A percentile compares a stretch with the other conserved stretches of the same genome.
Conservation (phyloP, 345 rosid genomes). For the Camelina sativa region DNA sequence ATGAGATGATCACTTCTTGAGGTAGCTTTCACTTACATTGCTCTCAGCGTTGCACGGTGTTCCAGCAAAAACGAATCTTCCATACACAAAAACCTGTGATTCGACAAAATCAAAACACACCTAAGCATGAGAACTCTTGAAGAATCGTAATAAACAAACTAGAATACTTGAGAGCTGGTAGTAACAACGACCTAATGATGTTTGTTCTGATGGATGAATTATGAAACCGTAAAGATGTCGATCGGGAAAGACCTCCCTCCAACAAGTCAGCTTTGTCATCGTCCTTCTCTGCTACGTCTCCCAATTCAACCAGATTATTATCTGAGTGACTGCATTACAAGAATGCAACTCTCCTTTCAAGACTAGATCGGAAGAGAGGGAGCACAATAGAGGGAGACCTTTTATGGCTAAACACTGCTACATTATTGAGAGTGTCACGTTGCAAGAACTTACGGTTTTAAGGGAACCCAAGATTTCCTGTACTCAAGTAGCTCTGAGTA, state of each 20-base stretch:
- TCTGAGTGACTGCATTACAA: constrained; percentile 84
- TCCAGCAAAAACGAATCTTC: constrained; percentile 93
- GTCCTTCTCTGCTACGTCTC: constrained; percentile 63
- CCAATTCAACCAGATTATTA: constrained; percentile 80
- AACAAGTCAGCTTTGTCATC: constrained; percentile 85
- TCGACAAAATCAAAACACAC: constrained; percentile 7
- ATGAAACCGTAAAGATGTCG: constrained; percentile 73
- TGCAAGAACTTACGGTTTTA: constrained; percentile 74
- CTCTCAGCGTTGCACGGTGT: constrained; percentile 81
- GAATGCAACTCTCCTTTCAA: constrained; percentile 11
- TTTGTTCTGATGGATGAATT: constrained; percentile 68
- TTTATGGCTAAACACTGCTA: not conserved
- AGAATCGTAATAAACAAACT: not conserved
- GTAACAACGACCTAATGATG: constrained; percentile 64
- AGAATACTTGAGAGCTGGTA: constrained; percentile 26
- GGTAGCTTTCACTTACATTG: constrained; percentile 60
- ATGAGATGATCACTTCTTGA: constrained; percentile 4
- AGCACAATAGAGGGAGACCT: not conserved
- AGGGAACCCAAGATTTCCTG: constrained; percentile 58
- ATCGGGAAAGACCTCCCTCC: constrained; percentile 88
- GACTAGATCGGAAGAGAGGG: not conserved
- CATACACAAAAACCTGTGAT: constrained; percentile 79
- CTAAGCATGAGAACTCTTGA: constrained; percentile 26
- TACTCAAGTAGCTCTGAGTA: constrained; percentile 84
- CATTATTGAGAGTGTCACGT: constrained; percentile 1